Base-by-base conservation (phyloP, 768 basidiomycete species). In the Suillus hirtellus region DNA sequence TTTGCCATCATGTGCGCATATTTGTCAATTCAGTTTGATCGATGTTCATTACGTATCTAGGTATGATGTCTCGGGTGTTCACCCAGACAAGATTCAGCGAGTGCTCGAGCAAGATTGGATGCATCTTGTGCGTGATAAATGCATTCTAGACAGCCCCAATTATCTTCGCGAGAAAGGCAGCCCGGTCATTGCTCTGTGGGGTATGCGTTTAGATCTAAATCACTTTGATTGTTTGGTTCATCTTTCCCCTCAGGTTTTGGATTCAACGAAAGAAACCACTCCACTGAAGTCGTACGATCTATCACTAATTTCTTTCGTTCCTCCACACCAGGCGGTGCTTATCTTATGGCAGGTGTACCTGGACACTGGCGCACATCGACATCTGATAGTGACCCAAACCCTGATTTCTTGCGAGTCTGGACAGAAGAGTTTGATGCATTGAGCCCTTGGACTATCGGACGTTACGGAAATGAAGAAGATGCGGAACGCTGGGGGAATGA, bases 31-130 rank as follows among this genome's bases (percentile, higher is more conserved):
- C 44, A 44, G 60, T 60, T 38, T 19, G 46, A 11, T 44, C 24
- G 46, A 65, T 61, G n/a, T 54, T 56, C 9, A 58, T 40, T 12
- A 8, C 0, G 31, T 21, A 14, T 59, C 11, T 63, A 93, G 92
- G 91, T 93, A 94, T 71, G 92, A 94, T 72, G 86, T 94, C 3
- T 84, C 90, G 10, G 89, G 90, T 21, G 86, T 93, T n/a, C 76
- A 88, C 27, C 79, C 88, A 7, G 85, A 89, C 61, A 85, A 86
- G 60, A 82, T 95, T n/a, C 85, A 84, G 60, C 76, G 76, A 9
- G 79, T 92, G 50, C 73, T 95, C 17, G 83, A 89, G 67, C 81
- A 82, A 52, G 93, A 95, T 73, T 92, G 90, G 89, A 68, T 74
- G 6, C 90, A 93, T 71, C 86, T 95, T 46, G 70, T 93, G 31